These are phyloP conservation scores for Metschnikowia aberdeeniae DNA, from an alignment of 805 yeast species.

Conservation along the genomic window DNA sequence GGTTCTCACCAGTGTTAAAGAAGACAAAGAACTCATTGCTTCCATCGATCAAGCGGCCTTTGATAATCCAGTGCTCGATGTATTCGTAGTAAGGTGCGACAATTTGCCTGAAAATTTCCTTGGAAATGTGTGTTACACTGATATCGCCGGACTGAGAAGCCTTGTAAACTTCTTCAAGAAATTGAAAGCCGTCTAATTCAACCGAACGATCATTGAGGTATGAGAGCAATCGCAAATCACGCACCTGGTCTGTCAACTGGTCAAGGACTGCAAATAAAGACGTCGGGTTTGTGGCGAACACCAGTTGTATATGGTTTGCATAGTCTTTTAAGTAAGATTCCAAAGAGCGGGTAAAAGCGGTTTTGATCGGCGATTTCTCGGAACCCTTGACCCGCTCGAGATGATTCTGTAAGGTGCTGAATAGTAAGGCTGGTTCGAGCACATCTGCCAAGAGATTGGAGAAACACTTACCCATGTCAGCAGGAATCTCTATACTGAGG, in stretches of 20 bases:
- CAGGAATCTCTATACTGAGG: constrained; percentile 42
- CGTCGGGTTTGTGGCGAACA: constrained; percentile 26
- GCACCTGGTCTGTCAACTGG: constrained; percentile 46
- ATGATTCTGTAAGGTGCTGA: constrained; percentile 38
- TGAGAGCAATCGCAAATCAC: constrained; percentile 55
- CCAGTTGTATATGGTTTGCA: constrained; percentile 30
- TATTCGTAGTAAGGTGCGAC: constrained; percentile 58
- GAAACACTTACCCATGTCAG: constrained; percentile 49
- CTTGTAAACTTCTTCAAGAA: constrained; percentile 49
- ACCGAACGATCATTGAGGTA: constrained; percentile 36
- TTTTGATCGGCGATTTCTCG: constrained; percentile 50
- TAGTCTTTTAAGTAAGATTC: constrained; percentile 36
- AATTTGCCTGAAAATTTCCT: constrained; percentile 41
- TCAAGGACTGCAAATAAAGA: constrained; percentile 36
- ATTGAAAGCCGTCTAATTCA: constrained; percentile 42
- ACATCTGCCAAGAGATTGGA: constrained; percentile 52
- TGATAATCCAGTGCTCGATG: constrained; percentile 61
- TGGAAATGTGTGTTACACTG: constrained; percentile 41
- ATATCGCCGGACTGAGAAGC: constrained; percentile 63
- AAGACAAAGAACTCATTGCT: constrained; percentile 60
- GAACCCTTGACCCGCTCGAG: constrained; percentile 25
- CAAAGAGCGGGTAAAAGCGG: constrained; percentile 54
- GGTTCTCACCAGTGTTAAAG: constrained; percentile 26
- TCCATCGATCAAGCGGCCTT: constrained; percentile 57
- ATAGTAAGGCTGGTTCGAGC: constrained; percentile 71